Conservation (phyloP, 352 stramenopile genomes). For the Globisporangium alternatum region DNA sequence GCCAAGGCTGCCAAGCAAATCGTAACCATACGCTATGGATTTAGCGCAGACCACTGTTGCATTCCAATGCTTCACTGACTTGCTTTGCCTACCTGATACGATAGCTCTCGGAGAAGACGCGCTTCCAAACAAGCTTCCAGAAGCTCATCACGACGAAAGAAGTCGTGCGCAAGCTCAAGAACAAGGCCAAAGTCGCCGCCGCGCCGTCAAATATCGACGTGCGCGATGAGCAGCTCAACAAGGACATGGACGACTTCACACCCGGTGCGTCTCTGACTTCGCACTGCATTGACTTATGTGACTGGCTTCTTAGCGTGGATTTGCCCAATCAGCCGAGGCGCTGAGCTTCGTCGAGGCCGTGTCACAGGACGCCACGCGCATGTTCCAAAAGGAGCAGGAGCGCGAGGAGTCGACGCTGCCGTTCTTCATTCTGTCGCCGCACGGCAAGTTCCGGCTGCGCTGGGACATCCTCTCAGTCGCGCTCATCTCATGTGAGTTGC, state of each 20-base stretch:
- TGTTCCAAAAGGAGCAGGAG: constrained; percentile 84
- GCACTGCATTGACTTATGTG: neutral
- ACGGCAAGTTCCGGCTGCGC: constrained; percentile 70
- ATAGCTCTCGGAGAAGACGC: constrained; percentile 27
- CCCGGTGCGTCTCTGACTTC: constrained; percentile 32
- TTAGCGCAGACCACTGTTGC: too few relatives aligned
- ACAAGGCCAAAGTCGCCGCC: constrained; percentile 41
- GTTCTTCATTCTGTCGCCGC: constrained; percentile 69
- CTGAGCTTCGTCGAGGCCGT: constrained; percentile 75
- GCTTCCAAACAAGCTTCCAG: constrained; percentile 43
- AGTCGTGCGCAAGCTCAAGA: constrained; percentile 57
- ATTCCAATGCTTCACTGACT: too few relatives aligned
- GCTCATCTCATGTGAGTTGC: constrained; percentile 63
- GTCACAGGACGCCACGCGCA: constrained; percentile 78
- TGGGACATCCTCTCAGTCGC: constrained; percentile 72
- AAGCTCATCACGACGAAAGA: constrained; percentile 58
- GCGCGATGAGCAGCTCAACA: constrained; percentile 33
- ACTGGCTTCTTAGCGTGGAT: neutral
- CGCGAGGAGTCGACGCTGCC: constrained; percentile 83
- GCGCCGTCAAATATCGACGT: constrained; percentile 34
- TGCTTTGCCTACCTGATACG: neutral
- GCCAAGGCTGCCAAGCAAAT: constrained; percentile 64
- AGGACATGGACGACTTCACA: constrained; percentile 78
- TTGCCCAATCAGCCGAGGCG: constrained; percentile 45
- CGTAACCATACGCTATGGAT: constrained; percentile 13